Conservation (phyloP, 1,284 basidiomycete species). For the Hemileia vastatrix region DNA sequence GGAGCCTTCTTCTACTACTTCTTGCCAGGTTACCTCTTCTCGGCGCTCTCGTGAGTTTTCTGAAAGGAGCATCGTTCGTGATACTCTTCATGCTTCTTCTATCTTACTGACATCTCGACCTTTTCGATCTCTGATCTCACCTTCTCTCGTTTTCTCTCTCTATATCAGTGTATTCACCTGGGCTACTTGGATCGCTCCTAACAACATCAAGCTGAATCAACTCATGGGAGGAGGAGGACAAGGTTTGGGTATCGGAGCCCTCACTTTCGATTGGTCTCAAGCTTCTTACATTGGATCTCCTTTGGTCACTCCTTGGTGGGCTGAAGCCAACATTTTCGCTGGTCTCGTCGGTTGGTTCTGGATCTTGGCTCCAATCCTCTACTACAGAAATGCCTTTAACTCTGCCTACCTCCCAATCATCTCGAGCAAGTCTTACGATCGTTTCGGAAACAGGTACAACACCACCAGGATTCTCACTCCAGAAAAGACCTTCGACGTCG, state of each 20-base stretch:
- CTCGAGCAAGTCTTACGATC: constrained; percentile 33
- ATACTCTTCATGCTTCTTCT: neutral
- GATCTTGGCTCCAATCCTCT: constrained; percentile 34
- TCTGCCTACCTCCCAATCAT: constrained; percentile 34
- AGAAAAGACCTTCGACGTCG: constrained; percentile 27
- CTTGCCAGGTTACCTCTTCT: constrained; percentile 37
- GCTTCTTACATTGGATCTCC: no score
- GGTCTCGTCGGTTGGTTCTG: constrained; percentile 30
- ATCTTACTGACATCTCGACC: no score
- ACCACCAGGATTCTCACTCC: constrained; percentile 26
- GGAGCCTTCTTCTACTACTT: constrained; percentile 34
- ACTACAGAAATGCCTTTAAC: constrained; percentile 37
- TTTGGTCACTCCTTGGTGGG: constrained; percentile 12
- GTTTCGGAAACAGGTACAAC: constrained; percentile 32
- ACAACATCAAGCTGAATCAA: constrained; percentile 26
- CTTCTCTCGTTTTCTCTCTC: no score
- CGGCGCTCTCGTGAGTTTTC: neutral
- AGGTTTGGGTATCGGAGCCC: no score
- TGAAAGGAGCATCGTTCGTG: neutral
- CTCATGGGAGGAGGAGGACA: no score
- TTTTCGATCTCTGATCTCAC: no score
- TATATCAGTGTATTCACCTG: constrained; percentile 55
- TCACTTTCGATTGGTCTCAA: constrained; percentile 13
- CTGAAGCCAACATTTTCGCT: constrained; percentile 9
- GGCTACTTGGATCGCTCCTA: constrained; percentile 52